Base-by-base conservation (phyloP, 495 filamentous ascomycete species). In the Neurospora sp. region DNA sequence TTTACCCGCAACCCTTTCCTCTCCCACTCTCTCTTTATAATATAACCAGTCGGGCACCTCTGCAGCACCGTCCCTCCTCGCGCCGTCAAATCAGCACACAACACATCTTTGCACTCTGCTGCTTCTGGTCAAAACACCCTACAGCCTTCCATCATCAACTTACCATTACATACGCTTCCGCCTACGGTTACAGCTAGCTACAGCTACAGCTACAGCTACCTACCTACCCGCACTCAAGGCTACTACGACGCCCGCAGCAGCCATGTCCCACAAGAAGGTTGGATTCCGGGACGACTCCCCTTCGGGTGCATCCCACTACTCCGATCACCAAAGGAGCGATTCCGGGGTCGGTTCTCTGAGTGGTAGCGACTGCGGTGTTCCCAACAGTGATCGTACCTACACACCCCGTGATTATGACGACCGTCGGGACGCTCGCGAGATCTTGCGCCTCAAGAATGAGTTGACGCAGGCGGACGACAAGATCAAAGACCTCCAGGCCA, bases 51-150 rank as follows among this genome's bases (percentile, higher is more conserved):
- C 79, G 79, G 80, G 81, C 81, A 82, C 79, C 70, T 44, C 70
- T 81, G 81, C 80, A 82, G 81, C 76, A 31, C 74, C 70, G 69
- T 73, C 75, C 77, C 73, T 72, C 72, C 72, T 66, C 60, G 54
- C 44, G 69, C 38, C 75, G 80, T 80, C 81, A 81, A 82, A 82
- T 82, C 81, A 82, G 80, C 81, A 79, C 80, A 79, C 75, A 79
- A 81, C 81, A 82, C 80, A 81, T 79, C 75, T 60, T 77, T 75
- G 72, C 73, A 37, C 23, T 73, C 66, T 73, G 70, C 79, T 78
- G 79, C 79, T 78, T 76, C 79, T 76, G 77, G 77, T 76, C 72
- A 73, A 73, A 41, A 39, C 74, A 44, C 40, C 37, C 44, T 49
- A 39, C 72, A 78, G 70, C 69, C 74, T 73, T 75, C 73, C 70